A percentile compares a stretch with the other conserved stretches of the same genome.
Conservation (phyloP, 2,329 filamentous ascomycete genomes). For the Phyllachora maydis region DNA sequence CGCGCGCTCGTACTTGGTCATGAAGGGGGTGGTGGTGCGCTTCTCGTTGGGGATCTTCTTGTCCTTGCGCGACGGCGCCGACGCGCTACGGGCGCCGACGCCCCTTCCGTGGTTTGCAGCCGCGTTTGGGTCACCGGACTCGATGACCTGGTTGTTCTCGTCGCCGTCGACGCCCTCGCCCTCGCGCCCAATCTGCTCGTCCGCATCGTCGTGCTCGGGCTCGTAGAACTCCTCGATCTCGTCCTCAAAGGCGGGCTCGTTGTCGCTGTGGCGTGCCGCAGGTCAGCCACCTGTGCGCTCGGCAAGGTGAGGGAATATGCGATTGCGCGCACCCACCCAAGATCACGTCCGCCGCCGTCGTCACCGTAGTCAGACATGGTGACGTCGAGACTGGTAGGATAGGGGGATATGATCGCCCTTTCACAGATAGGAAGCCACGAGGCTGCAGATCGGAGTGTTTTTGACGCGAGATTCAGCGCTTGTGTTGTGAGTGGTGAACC, state of each 20-base stretch:
- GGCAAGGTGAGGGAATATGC: no score
- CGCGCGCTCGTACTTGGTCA: slow-evolving; percentile 98
- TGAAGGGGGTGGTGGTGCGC: slow-evolving; percentile 86
- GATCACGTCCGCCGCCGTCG: slow-evolving; percentile 39
- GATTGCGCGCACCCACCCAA: no score
- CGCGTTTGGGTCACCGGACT: slow-evolving; percentile 38
- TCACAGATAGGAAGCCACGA: no score
- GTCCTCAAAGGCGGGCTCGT: slow-evolving; percentile 53
- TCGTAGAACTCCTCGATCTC: slow-evolving; percentile 41
- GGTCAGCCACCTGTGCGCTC: no score
- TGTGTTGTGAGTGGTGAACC: no score
- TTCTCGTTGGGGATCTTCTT: slow-evolving; percentile 85
- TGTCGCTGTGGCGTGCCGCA: slow-evolving; percentile 25
- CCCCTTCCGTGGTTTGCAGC: slow-evolving; percentile 30
- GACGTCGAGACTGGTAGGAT: neutral
- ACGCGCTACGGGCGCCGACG: no score
- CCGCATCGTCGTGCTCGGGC: slow-evolving; percentile 27
- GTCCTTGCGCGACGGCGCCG: slow-evolving; percentile 40
- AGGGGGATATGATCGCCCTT: no score
- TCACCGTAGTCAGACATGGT: slow-evolving; percentile 58
- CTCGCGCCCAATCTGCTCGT: slow-evolving; percentile 26
- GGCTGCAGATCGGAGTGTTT: no score
- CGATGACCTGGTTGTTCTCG: slow-evolving; percentile 32
- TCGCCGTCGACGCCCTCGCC: slow-evolving; percentile 28
- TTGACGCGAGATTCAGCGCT: no score